Percentiles rank a stretch among this genome's conserved stretches.
phyloP scores from a whole-genome alignment of 2,329 filamentous ascomycete species.

The Cladosporium oxysporum region DNA sequence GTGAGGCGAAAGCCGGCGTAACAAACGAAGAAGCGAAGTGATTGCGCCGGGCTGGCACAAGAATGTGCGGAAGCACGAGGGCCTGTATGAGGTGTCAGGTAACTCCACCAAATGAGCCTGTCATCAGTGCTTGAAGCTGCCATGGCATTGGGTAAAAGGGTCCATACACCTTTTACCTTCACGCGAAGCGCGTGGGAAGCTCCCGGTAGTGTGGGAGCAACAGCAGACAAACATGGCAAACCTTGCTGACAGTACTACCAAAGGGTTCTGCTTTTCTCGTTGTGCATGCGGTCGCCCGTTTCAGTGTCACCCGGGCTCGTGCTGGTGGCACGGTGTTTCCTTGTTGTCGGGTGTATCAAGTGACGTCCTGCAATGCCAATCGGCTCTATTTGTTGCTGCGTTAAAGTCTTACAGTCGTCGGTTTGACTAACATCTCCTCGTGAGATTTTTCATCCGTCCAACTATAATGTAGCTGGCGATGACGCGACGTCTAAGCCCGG shows the following conservation, averaged over 20 bases:
- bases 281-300: slow-evolving; percentile 12
- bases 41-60: background rate
- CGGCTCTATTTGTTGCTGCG: background rate
- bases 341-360: background rate
- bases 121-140: background rate
- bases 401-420: background rate
- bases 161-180: background rate
- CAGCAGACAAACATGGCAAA: slow-evolving; percentile 9
- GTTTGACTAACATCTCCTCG: background rate
- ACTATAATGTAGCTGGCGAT: too few species aligned
- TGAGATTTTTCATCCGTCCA: background rate
- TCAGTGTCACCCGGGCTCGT: background rate
- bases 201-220: slow-evolving; percentile 15
- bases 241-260: slow-evolving; percentile 3
- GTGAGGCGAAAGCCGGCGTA: background rate
- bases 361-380: background rate
- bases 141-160: background rate
- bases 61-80: background rate
- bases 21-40: background rate
- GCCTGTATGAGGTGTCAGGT: background rate
- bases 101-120: background rate
- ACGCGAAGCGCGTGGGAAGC: slow-evolving; percentile 7
- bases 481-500: background rate
- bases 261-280: slow-evolving; percentile 1
- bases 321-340: background rate